Percentiles rank a stretch among this genome's conserved stretches.
These are phyloP conservation scores for Byssochlamys sp. DNA, from an alignment of 2,329 filamentous ascomycete species.

Conservation along the genomic window DNA sequence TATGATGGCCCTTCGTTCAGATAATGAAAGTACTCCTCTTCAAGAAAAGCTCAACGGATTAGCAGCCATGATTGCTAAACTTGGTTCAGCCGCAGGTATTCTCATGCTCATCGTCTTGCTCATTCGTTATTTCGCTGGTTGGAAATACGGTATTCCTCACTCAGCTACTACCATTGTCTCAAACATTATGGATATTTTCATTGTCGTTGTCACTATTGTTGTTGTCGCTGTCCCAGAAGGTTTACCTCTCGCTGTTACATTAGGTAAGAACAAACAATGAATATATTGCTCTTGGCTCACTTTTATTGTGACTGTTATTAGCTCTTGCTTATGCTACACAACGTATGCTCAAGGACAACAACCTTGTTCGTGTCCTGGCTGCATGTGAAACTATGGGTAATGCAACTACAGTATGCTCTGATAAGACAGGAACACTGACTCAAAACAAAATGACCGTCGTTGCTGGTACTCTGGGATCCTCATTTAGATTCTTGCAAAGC, in stretches of 20 bases:
- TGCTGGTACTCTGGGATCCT: conserved; percentile 46
- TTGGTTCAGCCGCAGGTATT: conserved; percentile 60
- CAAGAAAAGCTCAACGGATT: conserved; percentile 68
- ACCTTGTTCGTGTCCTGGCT: conserved; percentile 49
- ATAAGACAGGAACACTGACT: conserved; percentile 58
- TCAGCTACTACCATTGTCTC: too few relatives aligned
- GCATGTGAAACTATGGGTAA: conserved; percentile 58
- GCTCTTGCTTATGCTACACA: conserved; percentile 54
- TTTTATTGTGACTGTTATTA: too few relatives aligned
- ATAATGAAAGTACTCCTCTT: conserved; percentile 66
- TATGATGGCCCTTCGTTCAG: conserved; percentile 66
- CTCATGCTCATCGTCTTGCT: conserved; percentile 69
- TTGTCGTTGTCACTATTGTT: conserved; percentile 50
- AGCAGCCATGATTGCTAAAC: conserved; percentile 70
- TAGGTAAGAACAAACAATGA: too few relatives aligned
- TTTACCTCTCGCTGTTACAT: conserved; percentile 51
- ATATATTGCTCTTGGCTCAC: too few relatives aligned
- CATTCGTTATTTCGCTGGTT: conserved; percentile 69
- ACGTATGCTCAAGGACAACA: conserved; percentile 55
- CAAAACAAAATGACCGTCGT: conserved; percentile 56
- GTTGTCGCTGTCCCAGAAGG: conserved; percentile 54
- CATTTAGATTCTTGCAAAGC: conserved; percentile 29
- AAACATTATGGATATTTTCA: conserved; percentile 50
- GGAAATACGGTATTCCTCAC: too few relatives aligned
- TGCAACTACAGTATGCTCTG: conserved; percentile 54